Percentiles rank a stretch among this genome's conserved stretches.
phyloP scores from a whole-genome alignment of 1,139 yeast genomes.

The Blastobotrys capitulatus region DNA sequence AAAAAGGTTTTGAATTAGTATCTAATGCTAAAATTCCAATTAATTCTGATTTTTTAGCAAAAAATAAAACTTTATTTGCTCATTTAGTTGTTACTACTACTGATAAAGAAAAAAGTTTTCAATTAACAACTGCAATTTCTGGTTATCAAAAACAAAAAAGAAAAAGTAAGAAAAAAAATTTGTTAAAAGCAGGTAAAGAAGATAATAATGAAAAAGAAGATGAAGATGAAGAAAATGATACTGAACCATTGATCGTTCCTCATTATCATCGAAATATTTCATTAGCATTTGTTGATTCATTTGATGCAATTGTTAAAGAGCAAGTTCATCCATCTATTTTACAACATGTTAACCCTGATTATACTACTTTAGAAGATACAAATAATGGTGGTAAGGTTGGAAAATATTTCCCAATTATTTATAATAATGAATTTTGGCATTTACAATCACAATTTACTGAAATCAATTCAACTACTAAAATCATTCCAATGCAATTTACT shows the following conservation, averaged over 20 bases:
- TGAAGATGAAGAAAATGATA: constrained; percentile 16
- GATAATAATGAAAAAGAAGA: constrained; percentile 16
- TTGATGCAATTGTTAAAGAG: constrained; percentile 8
- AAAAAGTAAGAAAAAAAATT: constrained; percentile 29
- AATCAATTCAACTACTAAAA: constrained; percentile 26
- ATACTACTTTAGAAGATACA: constrained; percentile 1
- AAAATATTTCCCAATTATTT: constrained; percentile 33
- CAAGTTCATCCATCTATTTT: constrained; percentile 27
- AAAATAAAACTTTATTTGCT: constrained; percentile 14
- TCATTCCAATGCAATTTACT: constrained; percentile 29
- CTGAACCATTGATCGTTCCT: constrained; percentile 23
- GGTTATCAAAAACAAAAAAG: constrained; percentile 10
- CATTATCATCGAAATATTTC: constrained; percentile 38
- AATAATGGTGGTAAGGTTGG: constrained; percentile 11
- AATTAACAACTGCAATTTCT: constrained; percentile 5
- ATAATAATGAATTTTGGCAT: constrained; percentile 38
- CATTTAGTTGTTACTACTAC: constrained; percentile 8
- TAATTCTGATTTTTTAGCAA: neutral
- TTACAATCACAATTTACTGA: constrained; percentile 33
- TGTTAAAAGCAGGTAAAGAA: constrained; percentile 25
- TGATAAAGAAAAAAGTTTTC: constrained; percentile 3
- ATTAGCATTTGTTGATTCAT: constrained; percentile 21
- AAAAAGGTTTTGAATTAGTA: neutral
- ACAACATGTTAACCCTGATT: constrained; percentile 14
- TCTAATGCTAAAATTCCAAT: constrained; percentile 1